Conservation (phyloP, 106 monocot species). For the Dioscorea zingiberensis region DNA sequence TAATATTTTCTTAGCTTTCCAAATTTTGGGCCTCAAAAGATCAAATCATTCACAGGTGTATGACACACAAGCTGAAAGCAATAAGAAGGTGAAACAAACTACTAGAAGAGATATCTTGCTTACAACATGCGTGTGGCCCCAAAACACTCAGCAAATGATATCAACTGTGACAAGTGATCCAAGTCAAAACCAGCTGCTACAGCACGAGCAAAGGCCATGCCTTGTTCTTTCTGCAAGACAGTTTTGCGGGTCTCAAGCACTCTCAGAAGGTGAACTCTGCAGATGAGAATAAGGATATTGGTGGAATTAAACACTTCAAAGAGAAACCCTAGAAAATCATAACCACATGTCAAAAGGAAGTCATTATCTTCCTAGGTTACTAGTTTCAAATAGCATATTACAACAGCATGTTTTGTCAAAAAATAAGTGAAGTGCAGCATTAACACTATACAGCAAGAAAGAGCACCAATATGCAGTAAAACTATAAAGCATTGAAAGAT, state of each 20-base stretch:
- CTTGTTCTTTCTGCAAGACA: constrained; percentile 85
- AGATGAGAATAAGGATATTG: background rate
- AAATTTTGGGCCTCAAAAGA: too few species aligned
- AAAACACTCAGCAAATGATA: constrained; percentile 81
- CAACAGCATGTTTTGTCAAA: background rate
- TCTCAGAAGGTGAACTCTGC: constrained; percentile 77
- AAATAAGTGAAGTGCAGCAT: background rate
- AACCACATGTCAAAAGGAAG: background rate
- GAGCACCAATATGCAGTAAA: background rate
- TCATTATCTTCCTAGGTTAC: background rate
- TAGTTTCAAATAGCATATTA: background rate
- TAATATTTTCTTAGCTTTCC: too few species aligned
- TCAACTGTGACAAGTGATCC: constrained; percentile 53
- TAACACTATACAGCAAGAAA: background rate
- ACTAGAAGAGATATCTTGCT: constrained; percentile 11
- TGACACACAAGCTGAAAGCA: too few species aligned
- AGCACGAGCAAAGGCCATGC: constrained; percentile 94
- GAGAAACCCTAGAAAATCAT: background rate
- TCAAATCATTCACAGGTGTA: too few species aligned
- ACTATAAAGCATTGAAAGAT: background rate
- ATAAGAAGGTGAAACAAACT: too few species aligned
- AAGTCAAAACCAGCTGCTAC: constrained; percentile 82
- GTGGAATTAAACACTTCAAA: background rate
- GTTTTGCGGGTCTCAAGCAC: constrained; percentile 72
- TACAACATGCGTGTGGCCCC: constrained; percentile 78